A percentile compares a stretch with the other conserved stretches of the same genome.
These are phyloP conservation scores for Paramecium tetraurelia DNA, from an alignment of 73 alveolate genomes.

Conservation along the genomic window DNA sequence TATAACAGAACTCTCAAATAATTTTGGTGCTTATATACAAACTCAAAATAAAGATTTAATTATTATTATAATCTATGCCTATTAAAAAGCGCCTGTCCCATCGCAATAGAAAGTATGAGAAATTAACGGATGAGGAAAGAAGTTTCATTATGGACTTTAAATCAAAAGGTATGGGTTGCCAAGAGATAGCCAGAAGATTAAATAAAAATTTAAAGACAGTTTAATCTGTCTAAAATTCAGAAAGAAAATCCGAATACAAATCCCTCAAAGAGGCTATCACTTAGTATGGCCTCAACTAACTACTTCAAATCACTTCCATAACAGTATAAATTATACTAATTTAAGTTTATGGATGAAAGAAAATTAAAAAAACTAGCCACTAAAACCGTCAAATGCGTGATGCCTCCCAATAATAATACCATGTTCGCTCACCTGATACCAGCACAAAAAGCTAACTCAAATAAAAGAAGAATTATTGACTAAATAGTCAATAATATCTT, in stretches of 20 bases:
- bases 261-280: background rate
- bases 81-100: background rate
- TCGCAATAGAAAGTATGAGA: background rate
- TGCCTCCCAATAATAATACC: background rate
- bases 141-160: background rate
- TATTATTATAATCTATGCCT: background rate
- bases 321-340: background rate
- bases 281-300: background rate
- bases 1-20: background rate
- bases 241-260: background rate
- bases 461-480: background rate
- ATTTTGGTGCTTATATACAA: background rate
- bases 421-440: background rate
- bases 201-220: background rate
- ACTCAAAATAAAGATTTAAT: background rate
- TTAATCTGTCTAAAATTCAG: background rate
- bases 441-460: background rate
- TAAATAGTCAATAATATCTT: background rate
- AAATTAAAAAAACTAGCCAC: background rate
- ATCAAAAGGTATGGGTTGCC: background rate
- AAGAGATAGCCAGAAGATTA: background rate
- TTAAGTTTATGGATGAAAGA: background rate
- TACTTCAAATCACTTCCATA: background rate
- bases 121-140: background rate
- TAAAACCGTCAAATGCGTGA: background rate